Evolutionary conservation across 1,139 yeast species (phyloP), one percentile per base, ranked within the genome.

Genomic region (Diutina catenulata): DNA sequence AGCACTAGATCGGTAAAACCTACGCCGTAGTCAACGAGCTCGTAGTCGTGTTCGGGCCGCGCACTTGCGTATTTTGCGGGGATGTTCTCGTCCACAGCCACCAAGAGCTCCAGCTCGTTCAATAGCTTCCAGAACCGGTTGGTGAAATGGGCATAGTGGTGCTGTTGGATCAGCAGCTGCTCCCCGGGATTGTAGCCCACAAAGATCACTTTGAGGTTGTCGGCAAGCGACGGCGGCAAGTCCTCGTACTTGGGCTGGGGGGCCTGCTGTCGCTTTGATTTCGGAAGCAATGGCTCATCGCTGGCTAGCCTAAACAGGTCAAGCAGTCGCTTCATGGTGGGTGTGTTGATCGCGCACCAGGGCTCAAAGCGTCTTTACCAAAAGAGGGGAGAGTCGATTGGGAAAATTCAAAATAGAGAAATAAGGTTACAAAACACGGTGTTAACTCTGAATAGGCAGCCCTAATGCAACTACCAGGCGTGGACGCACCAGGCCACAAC

Each of bases 171-270:
- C 0, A 86, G 74, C 0, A 91, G 78, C 48, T 68, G 68, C 3
- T 76, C 56, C 2, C 91, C 86, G 0, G 94, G 94, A 47, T 81
- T 81, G 59, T 68, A 80, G 1, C 94, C 94, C 2, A 81, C 66
- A 47, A 81, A 80, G 3, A 81, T 61, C 3, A 80, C 62, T 45
- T 41, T 54, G 49, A 45, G 59, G 48, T 47, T 47, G 28, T 33
- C 58, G 43, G 40, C 58, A 39, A 51, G 59, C 51, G 57, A 60
- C 16, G 62, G 77, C 31, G 46, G 57, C 39, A 70, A 49, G 37
- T 63, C 68, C 7, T 39, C 35, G 10, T 41, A 39, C 1, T 11
- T 11, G 3, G 35, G 4, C 15, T 27, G 11, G 8, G 16, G 9
- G n/a, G 14, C 10, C 16, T 7, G 3, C 4, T 4, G 11, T 16